Evolutionary conservation across 306 rosid species (phyloP).

Genomic region (Parietaria judaica): DNA sequence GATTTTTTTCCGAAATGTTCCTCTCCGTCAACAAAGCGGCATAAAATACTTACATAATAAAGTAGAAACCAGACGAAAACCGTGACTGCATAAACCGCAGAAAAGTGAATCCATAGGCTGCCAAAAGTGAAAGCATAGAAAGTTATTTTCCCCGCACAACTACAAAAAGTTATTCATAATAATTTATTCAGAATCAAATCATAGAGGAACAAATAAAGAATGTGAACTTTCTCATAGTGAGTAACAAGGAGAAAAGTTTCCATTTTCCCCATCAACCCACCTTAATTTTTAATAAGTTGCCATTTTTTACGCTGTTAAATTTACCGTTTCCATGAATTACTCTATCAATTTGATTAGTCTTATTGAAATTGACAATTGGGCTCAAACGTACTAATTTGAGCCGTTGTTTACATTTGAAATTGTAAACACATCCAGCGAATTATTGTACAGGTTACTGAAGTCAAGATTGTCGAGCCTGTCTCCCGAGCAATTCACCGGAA

Average conservation of each 20-base stretch:
- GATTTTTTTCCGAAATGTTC: slow-evolving; percentile 9
- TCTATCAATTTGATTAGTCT: background rate
- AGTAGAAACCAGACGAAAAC: slow-evolving; percentile 66
- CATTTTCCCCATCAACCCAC: background rate
- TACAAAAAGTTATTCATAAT: background rate
- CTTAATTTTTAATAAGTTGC: background rate
- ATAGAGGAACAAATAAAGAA: background rate
- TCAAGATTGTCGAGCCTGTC: slow-evolving; percentile 42
- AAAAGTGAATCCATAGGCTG: slow-evolving; percentile 94
- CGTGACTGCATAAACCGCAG: slow-evolving; percentile 76
- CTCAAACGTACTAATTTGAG: slow-evolving; percentile 32
- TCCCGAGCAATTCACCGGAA: slow-evolving; percentile 82
- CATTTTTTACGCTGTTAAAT: background rate
- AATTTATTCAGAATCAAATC: background rate
- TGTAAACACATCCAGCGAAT: slow-evolving; percentile 52
- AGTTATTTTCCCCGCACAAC: background rate
- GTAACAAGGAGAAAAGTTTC: background rate
- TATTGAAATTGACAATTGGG: background rate
- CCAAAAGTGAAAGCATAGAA: background rate
- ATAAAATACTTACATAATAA: slow-evolving; percentile 53
- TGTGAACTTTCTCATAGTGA: background rate
- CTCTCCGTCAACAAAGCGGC: slow-evolving; percentile 1
- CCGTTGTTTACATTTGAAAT: slow-evolving; percentile 48
- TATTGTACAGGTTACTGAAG: slow-evolving; percentile 34
- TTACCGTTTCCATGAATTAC: background rate